These are phyloP conservation scores for Candida fluviatilis DNA, from an alignment of 805 yeast genomes.

Conservation along the genomic window DNA sequence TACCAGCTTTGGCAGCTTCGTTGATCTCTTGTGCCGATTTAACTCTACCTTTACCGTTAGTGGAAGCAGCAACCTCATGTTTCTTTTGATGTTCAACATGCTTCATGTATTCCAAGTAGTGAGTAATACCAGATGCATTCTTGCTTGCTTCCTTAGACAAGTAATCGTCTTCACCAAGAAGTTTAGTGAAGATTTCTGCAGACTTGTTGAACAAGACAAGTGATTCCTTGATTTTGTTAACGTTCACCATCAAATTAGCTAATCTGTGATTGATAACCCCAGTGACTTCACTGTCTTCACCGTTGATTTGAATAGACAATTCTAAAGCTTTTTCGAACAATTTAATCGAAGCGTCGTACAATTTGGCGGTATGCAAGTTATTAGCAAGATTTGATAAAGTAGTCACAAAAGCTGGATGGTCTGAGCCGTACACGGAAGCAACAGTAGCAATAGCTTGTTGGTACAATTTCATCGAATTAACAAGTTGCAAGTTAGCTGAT, in stretches of 20 bases:
- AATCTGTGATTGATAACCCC: slow-evolving; percentile 65
- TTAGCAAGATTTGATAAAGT: slow-evolving; percentile 59
- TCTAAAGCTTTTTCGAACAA: slow-evolving; percentile 53
- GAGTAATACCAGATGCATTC: slow-evolving; percentile 58
- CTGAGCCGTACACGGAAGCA: slow-evolving; percentile 52
- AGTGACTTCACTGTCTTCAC: slow-evolving; percentile 54
- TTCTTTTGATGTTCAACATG: slow-evolving; percentile 31
- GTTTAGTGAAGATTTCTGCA: slow-evolving; percentile 48
- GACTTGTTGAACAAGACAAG: slow-evolving; percentile 54
- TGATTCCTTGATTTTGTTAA: slow-evolving; percentile 53
- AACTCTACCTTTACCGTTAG: slow-evolving; percentile 15
- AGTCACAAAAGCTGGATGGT: slow-evolving; percentile 68
- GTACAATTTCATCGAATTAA: slow-evolving; percentile 60
- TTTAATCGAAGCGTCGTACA: slow-evolving; percentile 44
- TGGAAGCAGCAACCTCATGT: slow-evolving; percentile 18
- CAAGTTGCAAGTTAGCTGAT: slow-evolving; percentile 50
- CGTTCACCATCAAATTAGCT: slow-evolving; percentile 44
- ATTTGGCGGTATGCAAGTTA: slow-evolving; percentile 51
- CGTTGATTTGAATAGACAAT: slow-evolving; percentile 49
- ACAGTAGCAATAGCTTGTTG: slow-evolving; percentile 57
- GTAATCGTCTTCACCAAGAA: slow-evolving; percentile 64
- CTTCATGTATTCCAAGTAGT: slow-evolving; percentile 42
- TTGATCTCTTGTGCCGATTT: slow-evolving; percentile 11
- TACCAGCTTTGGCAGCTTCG: slow-evolving; percentile 9
- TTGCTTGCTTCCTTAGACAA: slow-evolving; percentile 64